Percentiles rank a stretch among this genome's conserved stretches.
phyloP scores from a whole-genome alignment of 768 basidiomycete species.

The Cystofilobasidium ferigula region DNA sequence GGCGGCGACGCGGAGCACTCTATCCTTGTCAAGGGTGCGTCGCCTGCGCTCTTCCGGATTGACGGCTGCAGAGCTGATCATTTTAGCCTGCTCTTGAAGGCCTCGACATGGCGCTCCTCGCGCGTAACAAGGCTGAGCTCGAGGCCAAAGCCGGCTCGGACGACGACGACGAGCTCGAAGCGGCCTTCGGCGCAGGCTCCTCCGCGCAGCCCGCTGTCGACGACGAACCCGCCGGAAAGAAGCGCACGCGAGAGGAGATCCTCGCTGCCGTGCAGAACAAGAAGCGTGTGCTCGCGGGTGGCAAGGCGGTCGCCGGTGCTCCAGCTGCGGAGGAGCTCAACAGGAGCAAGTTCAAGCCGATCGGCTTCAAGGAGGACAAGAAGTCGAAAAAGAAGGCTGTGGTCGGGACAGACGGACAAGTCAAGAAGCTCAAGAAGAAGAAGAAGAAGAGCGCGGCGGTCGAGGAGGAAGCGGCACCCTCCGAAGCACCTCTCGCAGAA shows the following conservation, averaged over 20 bases:
- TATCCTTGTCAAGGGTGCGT: conserved; percentile 58
- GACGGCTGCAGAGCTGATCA: too few species aligned
- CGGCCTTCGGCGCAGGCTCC: conserved; percentile 47
- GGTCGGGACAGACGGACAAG: conserved; percentile 5
- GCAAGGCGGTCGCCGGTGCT: conserved; percentile 26
- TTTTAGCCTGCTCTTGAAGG: conserved; percentile 38
- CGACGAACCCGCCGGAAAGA: conserved; percentile 39
- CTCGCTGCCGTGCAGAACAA: conserved; percentile 56
- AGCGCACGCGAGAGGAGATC: conserved; percentile 68
- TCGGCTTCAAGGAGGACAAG: conserved; percentile 49
- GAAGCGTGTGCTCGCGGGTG: conserved; percentile 42
- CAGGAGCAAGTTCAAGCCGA: conserved; percentile 41
- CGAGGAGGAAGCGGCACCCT: background rate
- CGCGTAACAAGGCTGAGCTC: conserved; percentile 63
- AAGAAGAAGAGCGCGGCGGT: conserved; percentile 12
- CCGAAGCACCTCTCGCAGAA: background rate
- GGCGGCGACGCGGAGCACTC: conserved; percentile 78
- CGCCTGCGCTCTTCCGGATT: background rate
- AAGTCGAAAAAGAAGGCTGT: background rate
- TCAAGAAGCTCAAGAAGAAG: conserved; percentile 26
- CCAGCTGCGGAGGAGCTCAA: conserved; percentile 32
- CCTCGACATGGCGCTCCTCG: conserved; percentile 73
- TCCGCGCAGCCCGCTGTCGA: conserved; percentile 3
- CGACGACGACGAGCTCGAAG: conserved; percentile 71
- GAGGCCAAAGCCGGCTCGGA: conserved; percentile 42